phyloP scores from a whole-genome alignment of 169 alveolate species.

The Plasmodium fragile region DNA sequence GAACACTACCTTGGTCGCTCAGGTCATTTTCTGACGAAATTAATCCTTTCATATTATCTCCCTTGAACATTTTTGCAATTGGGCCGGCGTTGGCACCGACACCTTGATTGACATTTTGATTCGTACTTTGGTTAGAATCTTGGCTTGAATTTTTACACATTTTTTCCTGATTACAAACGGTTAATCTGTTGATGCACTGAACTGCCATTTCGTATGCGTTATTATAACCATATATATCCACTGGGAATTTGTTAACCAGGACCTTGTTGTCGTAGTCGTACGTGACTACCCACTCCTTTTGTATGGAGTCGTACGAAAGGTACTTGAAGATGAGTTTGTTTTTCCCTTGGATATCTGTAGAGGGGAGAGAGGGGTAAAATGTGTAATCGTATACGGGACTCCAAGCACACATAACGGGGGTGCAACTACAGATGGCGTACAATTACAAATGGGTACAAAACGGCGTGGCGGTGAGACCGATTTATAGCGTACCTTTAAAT shows the following conservation, averaged over 20 bases:
- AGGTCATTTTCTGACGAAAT: slow-evolving; percentile 10
- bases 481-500: slow-evolving; percentile 45
- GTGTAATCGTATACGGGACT: neutral
- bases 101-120: neutral
- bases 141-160: slow-evolving; percentile 23
- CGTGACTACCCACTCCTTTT: slow-evolving; percentile 76
- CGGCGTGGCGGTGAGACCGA: neutral
- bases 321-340: slow-evolving; percentile 66
- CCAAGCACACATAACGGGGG: neutral
- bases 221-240: slow-evolving; percentile 66
- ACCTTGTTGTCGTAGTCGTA: slow-evolving; percentile 72
- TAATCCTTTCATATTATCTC: slow-evolving; percentile 7
- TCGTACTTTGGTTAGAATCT: neutral
- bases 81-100: neutral
- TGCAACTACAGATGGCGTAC: neutral
- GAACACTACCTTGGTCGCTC: slow-evolving; percentile 7
- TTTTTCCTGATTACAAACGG: slow-evolving; percentile 57
- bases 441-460: too few relatives aligned
- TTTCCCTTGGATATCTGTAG: slow-evolving; percentile 66
- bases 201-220: slow-evolving; percentile 77
- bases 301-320: slow-evolving; percentile 65
- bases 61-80: slow-evolving; percentile 14
- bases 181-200: slow-evolving; percentile 64
- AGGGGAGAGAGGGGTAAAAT: neutral
- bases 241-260: slow-evolving; percentile 65